Percentiles rank a stretch among this genome's conserved stretches.
These are phyloP conservation scores for Diplodia scrobiculata DNA, from an alignment of 2,329 filamentous ascomycete genomes.

Conservation along the genomic window DNA sequence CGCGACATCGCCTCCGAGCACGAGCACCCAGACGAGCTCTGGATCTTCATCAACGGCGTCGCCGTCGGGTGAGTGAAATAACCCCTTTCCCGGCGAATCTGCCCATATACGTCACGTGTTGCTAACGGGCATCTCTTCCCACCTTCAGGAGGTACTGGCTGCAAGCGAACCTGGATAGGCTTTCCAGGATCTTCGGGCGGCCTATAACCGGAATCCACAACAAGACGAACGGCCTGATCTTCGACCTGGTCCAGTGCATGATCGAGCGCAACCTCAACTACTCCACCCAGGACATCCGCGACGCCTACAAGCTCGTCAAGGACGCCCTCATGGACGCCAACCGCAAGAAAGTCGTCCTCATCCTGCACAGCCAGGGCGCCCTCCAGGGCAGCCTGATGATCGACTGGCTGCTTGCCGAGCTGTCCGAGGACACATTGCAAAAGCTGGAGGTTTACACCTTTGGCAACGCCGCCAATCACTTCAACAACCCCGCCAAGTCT, in stretches of 20 bases:
- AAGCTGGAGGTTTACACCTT: constrained; percentile 70
- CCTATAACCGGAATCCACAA: constrained; percentile 75
- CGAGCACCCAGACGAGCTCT: constrained; percentile 63
- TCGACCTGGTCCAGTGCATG: constrained; percentile 76
- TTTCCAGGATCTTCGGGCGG: constrained; percentile 71
- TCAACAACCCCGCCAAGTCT: constrained; percentile 68
- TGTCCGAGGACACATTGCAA: constrained; percentile 33
- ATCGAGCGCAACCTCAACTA: constrained; percentile 75
- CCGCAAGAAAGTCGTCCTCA: constrained; percentile 70
- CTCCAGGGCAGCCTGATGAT: constrained; percentile 73
- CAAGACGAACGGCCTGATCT: constrained; percentile 68
- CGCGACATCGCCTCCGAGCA: constrained; percentile 53
- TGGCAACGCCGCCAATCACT: constrained; percentile 76
- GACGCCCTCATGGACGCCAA: constrained; percentile 62
- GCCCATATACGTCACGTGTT: constrained; percentile 8
- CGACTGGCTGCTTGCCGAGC: constrained; percentile 74
- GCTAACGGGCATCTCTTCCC: constrained; percentile 22
- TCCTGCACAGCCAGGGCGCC: constrained; percentile 76
- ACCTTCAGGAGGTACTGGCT: constrained; percentile 36
- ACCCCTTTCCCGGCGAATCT: not conserved
- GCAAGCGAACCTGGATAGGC: constrained; percentile 68
- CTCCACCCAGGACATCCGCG: constrained; percentile 64
- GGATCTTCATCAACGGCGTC: constrained; percentile 80
- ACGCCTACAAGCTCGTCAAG: constrained; percentile 64
- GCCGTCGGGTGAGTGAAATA: constrained; percentile 56